Evolutionary conservation across 2,329 filamentous ascomycete genomes (phyloP).

Genomic region (Geosmithia putterillii): DNA sequence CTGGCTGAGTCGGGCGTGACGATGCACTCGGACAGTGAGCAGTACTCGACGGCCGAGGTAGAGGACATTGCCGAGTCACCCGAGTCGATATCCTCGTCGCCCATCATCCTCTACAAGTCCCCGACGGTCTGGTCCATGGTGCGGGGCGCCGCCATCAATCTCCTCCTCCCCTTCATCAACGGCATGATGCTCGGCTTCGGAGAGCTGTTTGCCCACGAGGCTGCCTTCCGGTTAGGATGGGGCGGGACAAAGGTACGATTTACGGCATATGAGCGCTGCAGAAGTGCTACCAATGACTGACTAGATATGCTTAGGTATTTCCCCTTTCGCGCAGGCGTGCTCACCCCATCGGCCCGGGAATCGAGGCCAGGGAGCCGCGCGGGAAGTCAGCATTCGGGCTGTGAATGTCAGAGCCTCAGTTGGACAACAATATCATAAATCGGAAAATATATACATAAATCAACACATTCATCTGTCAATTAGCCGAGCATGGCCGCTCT

Average conservation of each 20-base stretch:
- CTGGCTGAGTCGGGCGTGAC: slow-evolving; percentile 65
- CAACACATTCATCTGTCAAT: background rate
- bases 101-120: slow-evolving; percentile 76
- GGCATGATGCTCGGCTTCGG: slow-evolving; percentile 97
- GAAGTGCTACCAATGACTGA: background rate
- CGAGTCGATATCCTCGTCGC: slow-evolving; percentile 46
- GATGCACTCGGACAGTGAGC: slow-evolving; percentile 73
- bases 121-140: slow-evolving; percentile 79
- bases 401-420: background rate
- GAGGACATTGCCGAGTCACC: slow-evolving; percentile 51
- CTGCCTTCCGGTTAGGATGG: slow-evolving; percentile 88
- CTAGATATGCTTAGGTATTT: slow-evolving; percentile 35
- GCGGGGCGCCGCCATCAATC: slow-evolving; percentile 84
- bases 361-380: slow-evolving; percentile 64
- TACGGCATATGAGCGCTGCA: background rate
- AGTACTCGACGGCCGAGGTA: slow-evolving; percentile 57
- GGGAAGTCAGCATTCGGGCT: slow-evolving; percentile 21
- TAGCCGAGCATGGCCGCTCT: background rate
- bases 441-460: background rate
- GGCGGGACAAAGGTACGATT: slow-evolving; percentile 82
- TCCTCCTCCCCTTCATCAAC: slow-evolving; percentile 92
- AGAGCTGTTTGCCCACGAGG: slow-evolving; percentile 92
- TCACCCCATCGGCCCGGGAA: slow-evolving; percentile 64
- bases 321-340: slow-evolving; percentile 46
- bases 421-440: background rate